Evolutionary conservation across 352 stramenopile genomes (phyloP).

Genomic region (Plasmopara viticola): DNA sequence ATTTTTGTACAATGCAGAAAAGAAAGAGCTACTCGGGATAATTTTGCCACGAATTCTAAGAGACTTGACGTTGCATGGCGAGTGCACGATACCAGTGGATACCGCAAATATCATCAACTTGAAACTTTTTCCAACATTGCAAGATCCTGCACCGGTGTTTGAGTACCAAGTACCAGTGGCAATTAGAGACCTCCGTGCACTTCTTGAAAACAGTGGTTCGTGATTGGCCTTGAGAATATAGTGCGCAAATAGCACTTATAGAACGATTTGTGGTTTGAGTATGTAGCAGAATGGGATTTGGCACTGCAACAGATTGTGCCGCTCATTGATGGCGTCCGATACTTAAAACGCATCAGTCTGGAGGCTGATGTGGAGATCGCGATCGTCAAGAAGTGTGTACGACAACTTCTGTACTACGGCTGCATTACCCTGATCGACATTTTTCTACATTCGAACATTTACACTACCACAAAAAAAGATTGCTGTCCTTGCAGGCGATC

Average conservation of each 20-base stretch:
- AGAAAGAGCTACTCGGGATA: slow-evolving; percentile 50
- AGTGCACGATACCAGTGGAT: slow-evolving; percentile 81
- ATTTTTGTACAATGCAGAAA: slow-evolving; percentile 67
- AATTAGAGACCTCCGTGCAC: slow-evolving; percentile 57
- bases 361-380: slow-evolving; percentile 83
- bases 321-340: slow-evolving; percentile 88
- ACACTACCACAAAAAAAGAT: slow-evolving; percentile 69
- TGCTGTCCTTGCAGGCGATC: slow-evolving; percentile 43
- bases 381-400: slow-evolving; percentile 85
- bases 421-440: slow-evolving; percentile 89
- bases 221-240: neutral
- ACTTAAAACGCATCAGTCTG: slow-evolving; percentile 85
- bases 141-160: slow-evolving; percentile 57
- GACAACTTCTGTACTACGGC: slow-evolving; percentile 84
- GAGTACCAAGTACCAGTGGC: slow-evolving; percentile 85
- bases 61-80: slow-evolving; percentile 64
- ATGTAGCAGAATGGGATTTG: slow-evolving; percentile 78
- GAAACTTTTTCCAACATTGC: slow-evolving; percentile 76
- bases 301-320: slow-evolving; percentile 86
- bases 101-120: slow-evolving; percentile 83
- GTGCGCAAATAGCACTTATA: neutral
- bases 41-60: slow-evolving; percentile 70
- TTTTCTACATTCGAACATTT: slow-evolving; percentile 89
- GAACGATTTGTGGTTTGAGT: neutral
- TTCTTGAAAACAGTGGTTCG: slow-evolving; percentile 73